Evolutionary conservation across 2,329 filamentous ascomycete species (phyloP).

Genomic region (Colletotrichum destructivum): DNA sequence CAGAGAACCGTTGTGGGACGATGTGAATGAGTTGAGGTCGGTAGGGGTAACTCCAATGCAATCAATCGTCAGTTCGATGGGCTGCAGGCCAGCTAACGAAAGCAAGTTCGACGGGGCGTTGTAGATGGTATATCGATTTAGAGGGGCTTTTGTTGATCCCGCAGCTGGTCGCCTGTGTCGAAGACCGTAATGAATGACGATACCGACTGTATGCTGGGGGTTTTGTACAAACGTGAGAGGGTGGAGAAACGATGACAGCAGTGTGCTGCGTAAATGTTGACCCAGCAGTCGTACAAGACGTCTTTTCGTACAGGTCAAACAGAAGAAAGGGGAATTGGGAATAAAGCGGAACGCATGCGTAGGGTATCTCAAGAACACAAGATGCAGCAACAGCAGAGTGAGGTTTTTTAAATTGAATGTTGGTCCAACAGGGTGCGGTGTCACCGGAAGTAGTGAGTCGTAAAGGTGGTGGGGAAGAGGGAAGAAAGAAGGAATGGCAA

Average conservation of each 20-base stretch:
- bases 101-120: too few species aligned
- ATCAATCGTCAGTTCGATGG: neutral
- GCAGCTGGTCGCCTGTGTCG: neutral
- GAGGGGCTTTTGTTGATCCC: too few species aligned
- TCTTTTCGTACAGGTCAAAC: neutral
- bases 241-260: neutral
- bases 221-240: neutral
- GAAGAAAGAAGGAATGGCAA: neutral
- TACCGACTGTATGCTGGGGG: neutral
- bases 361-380: conserved; percentile 3
- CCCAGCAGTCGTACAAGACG: neutral
- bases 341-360: neutral
- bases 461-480: neutral
- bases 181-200: conserved; percentile 4
- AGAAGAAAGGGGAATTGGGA: neutral
- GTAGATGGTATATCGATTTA: too few species aligned
- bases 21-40: neutral
- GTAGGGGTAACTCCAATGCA: neutral
- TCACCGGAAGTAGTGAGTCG: neutral
- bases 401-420: neutral
- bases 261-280: neutral
- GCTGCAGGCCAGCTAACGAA: neutral
- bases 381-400: neutral
- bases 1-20: neutral
- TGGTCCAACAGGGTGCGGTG: neutral